A percentile compares a stretch with the other conserved stretches of the same genome.
Evolutionary conservation across 2,329 filamentous ascomycete species (phyloP).

Genomic region (Sporothrix schenckii): DNA sequence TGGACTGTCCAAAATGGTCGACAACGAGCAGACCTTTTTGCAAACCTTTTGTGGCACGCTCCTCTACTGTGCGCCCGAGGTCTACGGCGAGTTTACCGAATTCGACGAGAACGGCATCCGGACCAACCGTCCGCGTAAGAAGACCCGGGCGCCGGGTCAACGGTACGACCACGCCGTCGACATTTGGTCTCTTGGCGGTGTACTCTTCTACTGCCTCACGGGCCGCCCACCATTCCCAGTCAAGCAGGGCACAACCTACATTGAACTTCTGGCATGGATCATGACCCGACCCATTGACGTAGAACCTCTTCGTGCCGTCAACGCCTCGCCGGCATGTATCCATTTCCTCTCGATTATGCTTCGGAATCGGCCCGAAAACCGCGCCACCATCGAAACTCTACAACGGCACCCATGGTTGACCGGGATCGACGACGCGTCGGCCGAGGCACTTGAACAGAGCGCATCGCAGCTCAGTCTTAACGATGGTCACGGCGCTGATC

Average conservation of each 20-base stretch:
- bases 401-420: constrained; percentile 74
- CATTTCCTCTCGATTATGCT: constrained; percentile 80
- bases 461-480: constrained; percentile 67
- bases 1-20: constrained; percentile 91
- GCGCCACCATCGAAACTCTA: constrained; percentile 73
- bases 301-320: constrained; percentile 59
- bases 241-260: constrained; percentile 72
- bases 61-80: constrained; percentile 93
- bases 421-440: constrained; percentile 50
- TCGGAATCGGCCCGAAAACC: constrained; percentile 73
- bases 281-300: constrained; percentile 76
- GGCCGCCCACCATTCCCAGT: constrained; percentile 79
- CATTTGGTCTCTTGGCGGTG: constrained; percentile 93
- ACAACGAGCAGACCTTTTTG: constrained; percentile 86
- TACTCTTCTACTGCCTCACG: constrained; percentile 85
- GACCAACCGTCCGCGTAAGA: constrained; percentile 63
- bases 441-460: constrained; percentile 60
- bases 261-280: constrained; percentile 79
- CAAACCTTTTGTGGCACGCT: constrained; percentile 96
- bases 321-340: constrained; percentile 68
- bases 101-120: constrained; percentile 65
- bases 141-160: constrained; percentile 56
- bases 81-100: constrained; percentile 74
- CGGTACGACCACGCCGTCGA: constrained; percentile 92
- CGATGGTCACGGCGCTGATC: constrained; percentile 46